A percentile compares a stretch with the other conserved stretches of the same genome.
phyloP scores from a whole-genome alignment of 2,329 filamentous ascomycete species.

The Ramularia collo-cygni region DNA sequence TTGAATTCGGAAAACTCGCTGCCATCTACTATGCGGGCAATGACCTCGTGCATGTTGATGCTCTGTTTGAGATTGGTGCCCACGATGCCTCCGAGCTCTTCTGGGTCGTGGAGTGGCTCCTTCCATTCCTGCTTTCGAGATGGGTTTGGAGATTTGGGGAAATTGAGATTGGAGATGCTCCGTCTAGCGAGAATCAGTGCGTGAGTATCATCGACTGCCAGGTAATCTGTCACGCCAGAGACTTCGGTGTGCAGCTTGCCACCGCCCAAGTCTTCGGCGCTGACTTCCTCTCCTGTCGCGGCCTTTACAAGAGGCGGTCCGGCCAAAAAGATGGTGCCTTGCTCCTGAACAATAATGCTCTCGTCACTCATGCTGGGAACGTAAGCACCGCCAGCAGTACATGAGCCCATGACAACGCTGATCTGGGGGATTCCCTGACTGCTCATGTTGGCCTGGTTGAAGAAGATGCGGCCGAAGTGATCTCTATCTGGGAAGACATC shows the following conservation, averaged over 20 bases:
- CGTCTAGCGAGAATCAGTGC: slow-evolving; percentile 78
- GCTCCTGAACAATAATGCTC: slow-evolving; percentile 89
- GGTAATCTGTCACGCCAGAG: slow-evolving; percentile 89
- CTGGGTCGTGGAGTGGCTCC: slow-evolving; percentile 72
- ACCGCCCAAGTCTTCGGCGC: slow-evolving; percentile 83
- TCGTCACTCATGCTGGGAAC: slow-evolving; percentile 97
- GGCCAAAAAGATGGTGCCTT: slow-evolving; percentile 96
- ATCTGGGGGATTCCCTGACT: slow-evolving; percentile 84
- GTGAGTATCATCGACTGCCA: slow-evolving; percentile 90
- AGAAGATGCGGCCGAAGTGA: slow-evolving; percentile 96
- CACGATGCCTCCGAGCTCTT: slow-evolving; percentile 81
- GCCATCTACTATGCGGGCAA: slow-evolving; percentile 86
- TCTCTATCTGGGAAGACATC: slow-evolving; percentile 93
- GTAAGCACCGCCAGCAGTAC: slow-evolving; percentile 91
- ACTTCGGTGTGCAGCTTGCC: slow-evolving; percentile 84
- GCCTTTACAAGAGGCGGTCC: slow-evolving; percentile 93
- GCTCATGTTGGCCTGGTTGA: slow-evolving; percentile 94
- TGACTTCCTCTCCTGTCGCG: slow-evolving; percentile 87
- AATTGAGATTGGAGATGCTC: slow-evolving; percentile 84
- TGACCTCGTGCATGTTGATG: slow-evolving; percentile 81
- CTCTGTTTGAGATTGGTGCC: slow-evolving; percentile 83
- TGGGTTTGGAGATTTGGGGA: slow-evolving; percentile 50
- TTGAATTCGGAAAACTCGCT: slow-evolving; percentile 93
- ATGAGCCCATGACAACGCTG: slow-evolving; percentile 93
- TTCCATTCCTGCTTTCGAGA: slow-evolving; percentile 42